phyloP scores from a whole-genome alignment of 345 rosid species.

The Lumnitzera littorea region DNA sequence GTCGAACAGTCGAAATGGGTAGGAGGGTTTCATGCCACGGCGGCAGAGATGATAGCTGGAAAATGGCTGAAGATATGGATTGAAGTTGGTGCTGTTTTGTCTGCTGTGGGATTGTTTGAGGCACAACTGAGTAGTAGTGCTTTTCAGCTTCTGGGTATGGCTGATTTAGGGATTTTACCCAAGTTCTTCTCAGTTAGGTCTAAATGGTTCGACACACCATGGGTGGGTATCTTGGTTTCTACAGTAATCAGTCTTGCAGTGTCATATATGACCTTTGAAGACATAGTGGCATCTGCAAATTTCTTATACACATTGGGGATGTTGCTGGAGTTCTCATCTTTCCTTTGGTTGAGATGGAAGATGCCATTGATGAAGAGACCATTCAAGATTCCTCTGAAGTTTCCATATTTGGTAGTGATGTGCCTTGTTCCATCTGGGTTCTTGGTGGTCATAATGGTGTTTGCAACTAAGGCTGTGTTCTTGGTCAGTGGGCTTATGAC shows the following conservation, averaged over 20 bases:
- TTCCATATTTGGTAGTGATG: conserved; percentile 43
- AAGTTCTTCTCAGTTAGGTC: conserved; percentile 39
- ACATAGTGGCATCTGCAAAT: conserved; percentile 56
- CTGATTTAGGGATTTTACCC: conserved; percentile 58
- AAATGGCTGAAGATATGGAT: conserved; percentile 60
- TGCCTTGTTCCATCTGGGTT: conserved; percentile 59
- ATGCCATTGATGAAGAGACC: conserved; percentile 48
- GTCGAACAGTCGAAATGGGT: conserved; percentile 41
- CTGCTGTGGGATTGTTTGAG: conserved; percentile 42
- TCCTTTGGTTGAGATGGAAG: conserved; percentile 57
- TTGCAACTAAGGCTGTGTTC: conserved; percentile 55
- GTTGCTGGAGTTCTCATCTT: conserved; percentile 65
- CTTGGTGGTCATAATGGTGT: conserved; percentile 37
- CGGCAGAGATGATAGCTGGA: conserved; percentile 49
- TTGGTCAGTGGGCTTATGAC: conserved; percentile 56
- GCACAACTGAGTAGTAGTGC: conserved; percentile 59
- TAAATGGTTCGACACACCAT: conserved; percentile 66
- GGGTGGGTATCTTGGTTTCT: conserved; percentile 59
- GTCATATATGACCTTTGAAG: conserved; percentile 44
- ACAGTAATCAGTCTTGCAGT: conserved; percentile 41
- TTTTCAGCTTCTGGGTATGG: conserved; percentile 77
- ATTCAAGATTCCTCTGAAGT: conserved; percentile 43
- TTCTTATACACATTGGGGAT: conserved; percentile 73
- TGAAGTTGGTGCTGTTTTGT: conserved; percentile 51
- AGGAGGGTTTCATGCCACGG: conserved; percentile 61